Evolutionary conservation across 768 basidiomycete genomes (phyloP).

Genomic region (Lepiota venenata): DNA sequence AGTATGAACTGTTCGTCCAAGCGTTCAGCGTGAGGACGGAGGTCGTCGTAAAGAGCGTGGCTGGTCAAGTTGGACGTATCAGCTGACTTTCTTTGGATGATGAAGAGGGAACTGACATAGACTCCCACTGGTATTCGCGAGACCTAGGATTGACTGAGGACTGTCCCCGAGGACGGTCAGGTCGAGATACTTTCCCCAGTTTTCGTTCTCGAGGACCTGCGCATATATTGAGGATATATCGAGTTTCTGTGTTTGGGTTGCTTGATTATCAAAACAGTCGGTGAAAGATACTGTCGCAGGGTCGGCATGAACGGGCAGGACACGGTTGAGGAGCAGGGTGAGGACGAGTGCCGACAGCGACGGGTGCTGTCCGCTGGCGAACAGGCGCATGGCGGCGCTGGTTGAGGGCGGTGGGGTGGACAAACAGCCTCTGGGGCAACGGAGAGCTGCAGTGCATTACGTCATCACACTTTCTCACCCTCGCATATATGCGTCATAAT

Average conservation of each 20-base stretch:
- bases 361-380: not conserved
- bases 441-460: slow-evolving; percentile 1
- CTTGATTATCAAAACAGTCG: slow-evolving; percentile 61
- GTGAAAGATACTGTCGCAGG: slow-evolving; percentile 59
- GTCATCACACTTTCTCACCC: slow-evolving; percentile 10
- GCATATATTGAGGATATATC: slow-evolving; percentile 68
- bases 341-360: slow-evolving; percentile 17
- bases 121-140: slow-evolving; percentile 55
- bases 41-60: slow-evolving; percentile 85
- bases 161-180: slow-evolving; percentile 70
- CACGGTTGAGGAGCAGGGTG: slow-evolving; percentile 23
- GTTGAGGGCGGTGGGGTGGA: not conserved
- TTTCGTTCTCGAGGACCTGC: slow-evolving; percentile 51
- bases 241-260: slow-evolving; percentile 54
- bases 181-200: slow-evolving; percentile 50
- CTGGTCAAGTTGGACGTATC: slow-evolving; percentile 33
- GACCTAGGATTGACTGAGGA: slow-evolving; percentile 55
- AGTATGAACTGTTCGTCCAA: slow-evolving; percentile 64
- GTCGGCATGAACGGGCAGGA: slow-evolving; percentile 36
- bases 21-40: slow-evolving; percentile 76
- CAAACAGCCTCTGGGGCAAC: not conserved
- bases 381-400: not conserved
- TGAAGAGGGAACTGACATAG: slow-evolving; percentile 49
- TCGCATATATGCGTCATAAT: not conserved
- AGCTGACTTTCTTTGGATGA: not conserved